Conservation (phyloP, 768 basidiomycete genomes). For the Rhodotorula sphaerocarpa region DNA sequence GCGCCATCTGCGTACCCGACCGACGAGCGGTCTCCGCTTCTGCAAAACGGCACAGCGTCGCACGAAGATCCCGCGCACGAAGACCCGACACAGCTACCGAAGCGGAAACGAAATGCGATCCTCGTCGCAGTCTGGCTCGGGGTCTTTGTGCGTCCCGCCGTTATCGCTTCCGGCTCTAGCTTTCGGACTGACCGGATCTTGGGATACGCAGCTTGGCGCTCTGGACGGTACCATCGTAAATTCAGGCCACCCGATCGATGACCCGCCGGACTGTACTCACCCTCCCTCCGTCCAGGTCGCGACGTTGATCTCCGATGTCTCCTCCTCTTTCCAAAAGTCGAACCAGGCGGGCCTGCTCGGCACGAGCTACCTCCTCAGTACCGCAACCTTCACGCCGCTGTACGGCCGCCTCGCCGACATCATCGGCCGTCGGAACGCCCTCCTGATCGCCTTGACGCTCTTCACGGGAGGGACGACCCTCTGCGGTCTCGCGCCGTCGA, state of each 20-base stretch:
- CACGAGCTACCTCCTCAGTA: slow-evolving; percentile 49
- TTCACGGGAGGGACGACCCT: slow-evolving; percentile 80
- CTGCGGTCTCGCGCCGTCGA: slow-evolving; percentile 78
- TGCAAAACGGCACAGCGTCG: neutral
- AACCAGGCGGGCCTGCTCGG: slow-evolving; percentile 72
- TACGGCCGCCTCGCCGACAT: slow-evolving; percentile 45
- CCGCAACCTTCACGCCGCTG: slow-evolving; percentile 40
- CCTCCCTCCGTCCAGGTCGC: slow-evolving; percentile 7
- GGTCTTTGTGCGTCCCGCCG: slow-evolving; percentile 14
- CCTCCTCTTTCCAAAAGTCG: slow-evolving; percentile 29
- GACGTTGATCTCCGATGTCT: slow-evolving; percentile 31
- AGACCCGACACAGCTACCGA: slow-evolving; percentile 26
- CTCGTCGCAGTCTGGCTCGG: slow-evolving; percentile 24
- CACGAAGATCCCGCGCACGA: neutral
- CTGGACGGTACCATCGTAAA: slow-evolving; percentile 13
- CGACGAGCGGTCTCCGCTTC: slow-evolving; percentile 4
- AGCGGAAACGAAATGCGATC: slow-evolving; percentile 11
- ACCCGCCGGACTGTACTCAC: too few species aligned
- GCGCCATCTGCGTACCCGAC: neutral
- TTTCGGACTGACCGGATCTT: neutral
- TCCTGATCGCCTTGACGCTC: slow-evolving; percentile 70
- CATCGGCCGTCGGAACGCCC: slow-evolving; percentile 63
- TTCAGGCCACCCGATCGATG: too few species aligned
- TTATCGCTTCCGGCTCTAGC: too few species aligned
- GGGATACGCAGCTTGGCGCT: slow-evolving; percentile 1